phyloP scores from a whole-genome alignment of 441 rosid species.

The Kokia cookei region DNA sequence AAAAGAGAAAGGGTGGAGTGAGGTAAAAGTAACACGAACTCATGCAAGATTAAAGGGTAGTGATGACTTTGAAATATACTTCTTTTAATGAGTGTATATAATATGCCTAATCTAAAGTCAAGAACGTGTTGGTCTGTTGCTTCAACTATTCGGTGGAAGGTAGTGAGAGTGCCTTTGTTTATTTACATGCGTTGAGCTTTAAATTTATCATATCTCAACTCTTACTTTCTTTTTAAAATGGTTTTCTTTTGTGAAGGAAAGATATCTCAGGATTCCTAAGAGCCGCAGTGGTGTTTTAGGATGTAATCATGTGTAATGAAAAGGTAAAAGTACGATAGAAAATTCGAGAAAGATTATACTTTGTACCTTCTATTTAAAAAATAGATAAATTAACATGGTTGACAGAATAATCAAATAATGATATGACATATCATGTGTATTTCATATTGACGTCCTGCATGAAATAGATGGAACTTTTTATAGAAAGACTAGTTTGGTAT shows the following conservation, averaged over 20 bases:
- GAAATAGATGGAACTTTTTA: too few relatives aligned
- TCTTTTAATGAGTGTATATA: conserved; percentile 28
- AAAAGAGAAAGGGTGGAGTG: conserved; percentile 21
- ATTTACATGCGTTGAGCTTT: conserved; percentile 1
- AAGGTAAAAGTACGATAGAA: too few relatives aligned
- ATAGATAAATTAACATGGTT: too few relatives aligned
- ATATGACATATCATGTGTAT: rapidly evolving
- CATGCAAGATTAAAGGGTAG: conserved; percentile 39
- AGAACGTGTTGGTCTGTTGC: conserved; percentile 37
- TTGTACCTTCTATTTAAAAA: too few relatives aligned
- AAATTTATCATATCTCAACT: too few relatives aligned
- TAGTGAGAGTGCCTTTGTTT: conserved; percentile 15
- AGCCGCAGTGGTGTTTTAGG: conserved; percentile 60
- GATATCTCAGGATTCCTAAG: conserved; percentile 49
- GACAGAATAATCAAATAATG: too few relatives aligned
- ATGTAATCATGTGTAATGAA: conserved; percentile 46
- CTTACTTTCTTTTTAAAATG: too few relatives aligned
- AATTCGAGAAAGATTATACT: too few relatives aligned
- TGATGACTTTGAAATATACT: conserved; percentile 23
- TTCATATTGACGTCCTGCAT: too few relatives aligned
- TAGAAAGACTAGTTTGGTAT: too few relatives aligned
- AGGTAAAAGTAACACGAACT: conserved; percentile 35
- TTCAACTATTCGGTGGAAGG: conserved; percentile 84
- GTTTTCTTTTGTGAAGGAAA: conserved; percentile 1
- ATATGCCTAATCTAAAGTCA: conserved; percentile 49